Conservation (phyloP, 495 filamentous ascomycete species). For the Immersiella caudata region DNA sequence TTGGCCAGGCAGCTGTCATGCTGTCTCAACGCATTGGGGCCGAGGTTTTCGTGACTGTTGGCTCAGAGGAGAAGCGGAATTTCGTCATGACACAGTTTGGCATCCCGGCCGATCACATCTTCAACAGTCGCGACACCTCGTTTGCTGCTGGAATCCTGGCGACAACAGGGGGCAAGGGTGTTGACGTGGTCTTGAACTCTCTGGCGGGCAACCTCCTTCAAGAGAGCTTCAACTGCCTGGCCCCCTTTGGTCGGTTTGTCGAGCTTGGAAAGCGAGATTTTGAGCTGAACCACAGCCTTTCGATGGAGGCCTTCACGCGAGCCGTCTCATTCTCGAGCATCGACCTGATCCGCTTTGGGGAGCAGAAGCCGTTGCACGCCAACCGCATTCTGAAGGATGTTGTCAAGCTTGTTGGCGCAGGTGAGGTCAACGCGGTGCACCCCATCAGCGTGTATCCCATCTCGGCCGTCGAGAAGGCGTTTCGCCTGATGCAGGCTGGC, state of each 20-base stretch:
- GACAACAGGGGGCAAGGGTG: slow-evolving; percentile 53
- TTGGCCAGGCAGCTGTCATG: slow-evolving; percentile 62
- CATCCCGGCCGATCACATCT: slow-evolving; percentile 57
- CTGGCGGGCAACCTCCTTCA: slow-evolving; percentile 58
- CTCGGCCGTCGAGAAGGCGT: slow-evolving; percentile 46
- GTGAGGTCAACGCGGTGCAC: slow-evolving; percentile 37
- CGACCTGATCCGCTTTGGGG: slow-evolving; percentile 33
- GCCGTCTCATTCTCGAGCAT: slow-evolving; percentile 39
- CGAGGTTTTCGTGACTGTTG: slow-evolving; percentile 60
- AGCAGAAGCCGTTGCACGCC: slow-evolving; percentile 35
- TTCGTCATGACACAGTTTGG: slow-evolving; percentile 49
- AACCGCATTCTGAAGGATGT: slow-evolving; percentile 46
- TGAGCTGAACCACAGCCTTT: slow-evolving; percentile 38
- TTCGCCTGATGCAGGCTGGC: slow-evolving; percentile 52
- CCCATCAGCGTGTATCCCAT: slow-evolving; percentile 42
- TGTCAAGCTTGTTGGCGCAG: slow-evolving; percentile 40
- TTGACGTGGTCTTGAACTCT: slow-evolving; percentile 64
- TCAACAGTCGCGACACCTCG: slow-evolving; percentile 44
- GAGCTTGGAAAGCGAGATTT: slow-evolving; percentile 57
- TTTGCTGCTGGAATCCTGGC: slow-evolving; percentile 51
- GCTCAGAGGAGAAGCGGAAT: slow-evolving; percentile 49
- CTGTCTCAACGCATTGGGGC: slow-evolving; percentile 54
- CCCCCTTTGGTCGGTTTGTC: slow-evolving; percentile 58
- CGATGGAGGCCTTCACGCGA: slow-evolving; percentile 46
- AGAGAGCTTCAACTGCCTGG: slow-evolving; percentile 57